Conservation (phyloP, 2,329 filamentous ascomycete species). For the Aspergillus novoparasiticus region DNA sequence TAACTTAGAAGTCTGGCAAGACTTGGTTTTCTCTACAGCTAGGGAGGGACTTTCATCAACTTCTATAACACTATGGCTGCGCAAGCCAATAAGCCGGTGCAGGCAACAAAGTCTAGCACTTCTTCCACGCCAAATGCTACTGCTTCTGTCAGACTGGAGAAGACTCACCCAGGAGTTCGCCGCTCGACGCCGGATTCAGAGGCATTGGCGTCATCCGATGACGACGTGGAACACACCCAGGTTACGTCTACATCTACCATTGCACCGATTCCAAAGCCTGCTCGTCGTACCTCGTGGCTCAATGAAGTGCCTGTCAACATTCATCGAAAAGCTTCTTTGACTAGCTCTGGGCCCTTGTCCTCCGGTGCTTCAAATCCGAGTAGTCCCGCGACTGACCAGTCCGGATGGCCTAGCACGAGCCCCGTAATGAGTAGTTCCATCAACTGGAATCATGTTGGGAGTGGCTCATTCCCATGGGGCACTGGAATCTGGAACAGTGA, state of each 20-base stretch:
- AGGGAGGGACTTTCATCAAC: constrained; percentile 35
- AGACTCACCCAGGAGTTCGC: constrained; percentile 68
- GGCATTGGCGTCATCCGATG: constrained; percentile 89
- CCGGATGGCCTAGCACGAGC: constrained; percentile 45
- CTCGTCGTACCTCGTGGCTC: constrained; percentile 79
- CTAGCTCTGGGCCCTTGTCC: constrained; percentile 71
- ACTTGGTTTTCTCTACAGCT: constrained; percentile 14
- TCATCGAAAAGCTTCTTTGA: constrained; percentile 75
- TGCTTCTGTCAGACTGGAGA: constrained; percentile 71
- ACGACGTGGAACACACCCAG: constrained; percentile 73
- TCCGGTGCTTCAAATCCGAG: constrained; percentile 78
- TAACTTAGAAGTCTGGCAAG: background rate
- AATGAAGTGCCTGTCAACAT: constrained; percentile 74
- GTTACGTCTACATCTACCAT: constrained; percentile 53
- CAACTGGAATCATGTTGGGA: constrained; percentile 50
- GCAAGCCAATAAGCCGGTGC: constrained; percentile 28
- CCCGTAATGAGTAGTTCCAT: constrained; percentile 43
- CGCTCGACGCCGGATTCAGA: constrained; percentile 93
- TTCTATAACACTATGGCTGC: constrained; percentile 44
- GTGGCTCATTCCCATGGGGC: constrained; percentile 67
- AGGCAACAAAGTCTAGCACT: constrained; percentile 39
- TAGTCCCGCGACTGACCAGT: constrained; percentile 71
- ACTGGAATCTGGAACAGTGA: constrained; percentile 81
- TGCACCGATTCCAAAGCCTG: constrained; percentile 61
- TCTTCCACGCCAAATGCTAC: constrained; percentile 55